Conservation (phyloP, 352 stramenopile genomes). For the Phytophthora idaei region DNA sequence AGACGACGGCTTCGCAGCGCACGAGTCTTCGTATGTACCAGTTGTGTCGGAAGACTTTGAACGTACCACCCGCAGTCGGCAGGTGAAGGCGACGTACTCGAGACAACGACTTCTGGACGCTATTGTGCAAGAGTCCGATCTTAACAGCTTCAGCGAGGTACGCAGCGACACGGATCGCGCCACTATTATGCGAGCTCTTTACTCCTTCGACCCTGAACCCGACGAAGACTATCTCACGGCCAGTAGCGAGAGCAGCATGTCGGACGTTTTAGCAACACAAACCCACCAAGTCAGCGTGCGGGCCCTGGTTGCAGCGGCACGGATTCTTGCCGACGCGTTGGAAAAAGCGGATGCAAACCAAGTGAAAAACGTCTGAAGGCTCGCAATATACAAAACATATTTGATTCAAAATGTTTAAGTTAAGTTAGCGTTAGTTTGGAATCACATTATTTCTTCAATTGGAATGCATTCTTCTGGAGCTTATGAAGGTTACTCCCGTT, state of each 20-base stretch:
- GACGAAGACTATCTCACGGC: slow-evolving; percentile 1
- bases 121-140: slow-evolving; percentile 56
- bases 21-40: slow-evolving; percentile 26
- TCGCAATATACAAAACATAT: too few relatives aligned
- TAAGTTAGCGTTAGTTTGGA: too few relatives aligned
- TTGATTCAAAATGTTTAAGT: too few relatives aligned
- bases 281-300: slow-evolving; percentile 37
- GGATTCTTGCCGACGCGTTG: slow-evolving; percentile 50
- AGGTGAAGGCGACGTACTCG: slow-evolving; percentile 54
- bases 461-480: too few relatives aligned
- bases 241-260: slow-evolving; percentile 10
- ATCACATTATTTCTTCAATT: too few relatives aligned
- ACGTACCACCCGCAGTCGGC: slow-evolving; percentile 46
- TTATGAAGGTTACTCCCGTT: too few relatives aligned
- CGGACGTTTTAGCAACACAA: slow-evolving; percentile 35
- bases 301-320: slow-evolving; percentile 45
- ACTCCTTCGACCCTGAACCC: slow-evolving; percentile 36
- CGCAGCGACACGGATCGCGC: slow-evolving; percentile 30
- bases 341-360: slow-evolving; percentile 34
- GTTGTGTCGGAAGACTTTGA: slow-evolving; percentile 58
- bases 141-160: slow-evolving; percentile 40
- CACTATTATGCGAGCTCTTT: slow-evolving; percentile 42
- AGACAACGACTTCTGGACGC: slow-evolving; percentile 58
- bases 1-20: slow-evolving; percentile 20
- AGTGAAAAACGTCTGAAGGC: slow-evolving; percentile 2